Conservation (phyloP, 345 rosid genomes). For the Barbarea vulgaris region DNA sequence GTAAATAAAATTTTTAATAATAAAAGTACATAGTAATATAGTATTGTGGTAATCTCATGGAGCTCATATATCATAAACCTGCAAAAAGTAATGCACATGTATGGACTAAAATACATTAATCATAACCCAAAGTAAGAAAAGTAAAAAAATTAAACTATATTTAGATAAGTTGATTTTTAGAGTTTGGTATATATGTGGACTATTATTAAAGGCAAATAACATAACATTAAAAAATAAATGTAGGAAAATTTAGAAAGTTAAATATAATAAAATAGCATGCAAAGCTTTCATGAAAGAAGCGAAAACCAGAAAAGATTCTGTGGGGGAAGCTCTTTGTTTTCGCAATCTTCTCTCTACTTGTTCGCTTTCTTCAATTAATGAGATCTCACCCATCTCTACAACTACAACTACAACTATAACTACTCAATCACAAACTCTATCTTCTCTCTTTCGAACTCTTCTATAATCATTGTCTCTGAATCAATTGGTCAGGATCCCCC, state of each 20-base stretch:
- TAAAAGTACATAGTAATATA: no score
- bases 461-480: slow-evolving; percentile 5
- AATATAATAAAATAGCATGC: not conserved
- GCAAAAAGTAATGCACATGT: not conserved
- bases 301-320: slow-evolving; percentile 38
- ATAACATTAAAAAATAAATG: not conserved
- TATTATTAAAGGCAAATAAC: no score
- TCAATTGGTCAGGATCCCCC: slow-evolving; percentile 1
- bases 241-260: not conserved
- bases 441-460: slow-evolving; percentile 22
- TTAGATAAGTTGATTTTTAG: not conserved
- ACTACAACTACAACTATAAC: not conserved
- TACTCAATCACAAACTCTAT: slow-evolving; percentile 22
- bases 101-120: not conserved
- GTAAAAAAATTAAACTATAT: not conserved
- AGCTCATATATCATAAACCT: not conserved
- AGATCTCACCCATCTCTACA: slow-evolving; percentile 44
- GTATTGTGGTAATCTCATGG: not conserved
- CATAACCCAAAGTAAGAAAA: not conserved
- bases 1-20: no score
- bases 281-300: slow-evolving; percentile 7
- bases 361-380: slow-evolving; percentile 45
- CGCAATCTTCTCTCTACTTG: not conserved
- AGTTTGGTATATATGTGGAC: not conserved
- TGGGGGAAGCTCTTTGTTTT: slow-evolving; percentile 30